Evolutionary conservation across 495 filamentous ascomycete genomes (phyloP).

Genomic region (Daldinia loculata): DNA sequence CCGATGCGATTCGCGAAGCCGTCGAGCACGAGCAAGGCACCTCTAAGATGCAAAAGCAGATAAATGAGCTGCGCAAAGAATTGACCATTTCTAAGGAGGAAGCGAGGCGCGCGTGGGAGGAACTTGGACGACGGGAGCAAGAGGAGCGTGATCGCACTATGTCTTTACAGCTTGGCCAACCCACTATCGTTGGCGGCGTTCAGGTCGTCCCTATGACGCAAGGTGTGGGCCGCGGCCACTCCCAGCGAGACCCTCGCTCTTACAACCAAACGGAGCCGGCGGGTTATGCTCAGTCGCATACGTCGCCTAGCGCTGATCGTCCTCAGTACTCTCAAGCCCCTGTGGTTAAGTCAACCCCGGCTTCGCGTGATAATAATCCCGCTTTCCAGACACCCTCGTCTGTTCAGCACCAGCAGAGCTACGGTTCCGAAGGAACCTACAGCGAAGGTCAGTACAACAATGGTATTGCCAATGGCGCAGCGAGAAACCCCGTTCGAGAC

Average conservation of each 20-base stretch:
- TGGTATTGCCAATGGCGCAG: slow-evolving; percentile 40
- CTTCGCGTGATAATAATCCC: slow-evolving; percentile 35
- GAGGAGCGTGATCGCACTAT: slow-evolving; percentile 92
- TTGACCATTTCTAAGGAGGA: slow-evolving; percentile 95
- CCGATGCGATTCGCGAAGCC: slow-evolving; percentile 69
- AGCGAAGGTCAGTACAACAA: slow-evolving; percentile 67
- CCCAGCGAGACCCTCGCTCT: slow-evolving; percentile 52
- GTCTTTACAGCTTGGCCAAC: slow-evolving; percentile 84
- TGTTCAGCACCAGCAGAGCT: slow-evolving; percentile 50
- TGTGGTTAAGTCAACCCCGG: slow-evolving; percentile 45
- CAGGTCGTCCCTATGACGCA: slow-evolving; percentile 96
- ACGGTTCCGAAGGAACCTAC: slow-evolving; percentile 61
- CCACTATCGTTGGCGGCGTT: slow-evolving; percentile 89
- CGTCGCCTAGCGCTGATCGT: slow-evolving; percentile 42
- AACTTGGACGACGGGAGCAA: slow-evolving; percentile 91
- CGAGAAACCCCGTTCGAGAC: slow-evolving; percentile 59
- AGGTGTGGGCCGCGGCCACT: slow-evolving; percentile 72
- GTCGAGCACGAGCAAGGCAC: slow-evolving; percentile 72
- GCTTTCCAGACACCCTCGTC: slow-evolving; percentile 43
- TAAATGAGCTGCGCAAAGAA: slow-evolving; percentile 88
- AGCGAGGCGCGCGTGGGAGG: slow-evolving; percentile 95
- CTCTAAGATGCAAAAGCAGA: slow-evolving; percentile 73
- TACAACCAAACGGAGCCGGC: slow-evolving; percentile 52
- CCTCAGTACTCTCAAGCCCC: slow-evolving; percentile 53
- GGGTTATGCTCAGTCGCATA: slow-evolving; percentile 51